Percentiles rank a stretch among this genome's conserved stretches.
phyloP scores from a whole-genome alignment of 805 yeast genomes.

The Crinitomyces ghanaensis region DNA sequence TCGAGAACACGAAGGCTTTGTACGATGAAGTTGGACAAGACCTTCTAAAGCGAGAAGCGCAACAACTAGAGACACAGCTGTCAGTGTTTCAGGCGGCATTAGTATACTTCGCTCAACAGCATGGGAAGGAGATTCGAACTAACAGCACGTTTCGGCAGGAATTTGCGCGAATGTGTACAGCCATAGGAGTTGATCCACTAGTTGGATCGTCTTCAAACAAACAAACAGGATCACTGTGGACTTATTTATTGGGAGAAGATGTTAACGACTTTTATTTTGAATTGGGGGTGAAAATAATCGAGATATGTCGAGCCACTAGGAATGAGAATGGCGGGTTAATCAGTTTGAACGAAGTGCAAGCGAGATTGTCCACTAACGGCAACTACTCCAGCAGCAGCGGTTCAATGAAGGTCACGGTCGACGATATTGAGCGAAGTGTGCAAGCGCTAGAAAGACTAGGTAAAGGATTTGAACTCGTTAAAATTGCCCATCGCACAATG shows the following conservation, averaged over 20 bases:
- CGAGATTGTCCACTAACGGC: slow-evolving; percentile 22
- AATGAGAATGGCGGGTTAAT: slow-evolving; percentile 76
- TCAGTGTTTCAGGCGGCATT: slow-evolving; percentile 68
- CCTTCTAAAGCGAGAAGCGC: slow-evolving; percentile 42
- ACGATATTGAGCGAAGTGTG: slow-evolving; percentile 49
- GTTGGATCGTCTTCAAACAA: slow-evolving; percentile 24
- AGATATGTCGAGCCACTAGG: slow-evolving; percentile 57
- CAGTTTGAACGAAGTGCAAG: slow-evolving; percentile 42
- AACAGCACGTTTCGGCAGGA: slow-evolving; percentile 57
- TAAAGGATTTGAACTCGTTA: slow-evolving; percentile 54
- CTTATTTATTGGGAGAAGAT: slow-evolving; percentile 26
- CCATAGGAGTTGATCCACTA: slow-evolving; percentile 79
- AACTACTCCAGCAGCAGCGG: too few species aligned
- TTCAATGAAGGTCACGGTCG: slow-evolving; percentile 28
- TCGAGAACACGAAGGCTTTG: slow-evolving; percentile 28
- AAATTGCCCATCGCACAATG: slow-evolving; percentile 43
- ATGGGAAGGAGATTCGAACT: slow-evolving; percentile 52
- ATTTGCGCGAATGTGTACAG: slow-evolving; percentile 63
- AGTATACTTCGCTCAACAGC: slow-evolving; percentile 61
- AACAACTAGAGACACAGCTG: slow-evolving; percentile 57
- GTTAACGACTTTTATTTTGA: slow-evolving; percentile 50
- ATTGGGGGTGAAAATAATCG: slow-evolving; percentile 63
- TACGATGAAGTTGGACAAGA: slow-evolving; percentile 42
- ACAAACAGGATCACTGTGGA: slow-evolving; percentile 26
- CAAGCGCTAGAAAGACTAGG: slow-evolving; percentile 47